Evolutionary conservation across 805 yeast genomes (phyloP).

Genomic region (Starmerella bombi): DNA sequence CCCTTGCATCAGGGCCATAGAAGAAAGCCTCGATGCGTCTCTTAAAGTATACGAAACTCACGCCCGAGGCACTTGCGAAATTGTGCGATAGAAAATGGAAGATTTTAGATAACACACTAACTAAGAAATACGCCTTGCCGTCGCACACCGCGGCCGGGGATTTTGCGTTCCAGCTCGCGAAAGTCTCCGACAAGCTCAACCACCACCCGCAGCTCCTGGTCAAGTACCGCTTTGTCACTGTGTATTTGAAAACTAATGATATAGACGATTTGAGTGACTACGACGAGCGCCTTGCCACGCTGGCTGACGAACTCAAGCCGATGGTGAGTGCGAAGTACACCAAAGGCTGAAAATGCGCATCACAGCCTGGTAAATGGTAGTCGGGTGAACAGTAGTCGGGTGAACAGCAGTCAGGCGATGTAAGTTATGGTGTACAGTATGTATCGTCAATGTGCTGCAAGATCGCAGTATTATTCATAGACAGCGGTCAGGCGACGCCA

Average conservation of each 20-base stretch:
- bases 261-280: slow-evolving; percentile 10
- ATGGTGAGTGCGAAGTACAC: not conserved
- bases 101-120: slow-evolving; percentile 5
- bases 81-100: slow-evolving; percentile 13
- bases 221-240: slow-evolving; percentile 15
- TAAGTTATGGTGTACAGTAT: not conserved
- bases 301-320: slow-evolving; percentile 6
- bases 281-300: slow-evolving; percentile 18
- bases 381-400: not conserved
- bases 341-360: no score
- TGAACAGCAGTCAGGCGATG: not conserved
- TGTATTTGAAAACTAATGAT: slow-evolving; percentile 19
- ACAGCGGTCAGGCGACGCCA: no score
- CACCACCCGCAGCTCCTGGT: slow-evolving; percentile 21
- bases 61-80: not conserved
- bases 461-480: no score
- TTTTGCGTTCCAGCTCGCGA: slow-evolving; percentile 16
- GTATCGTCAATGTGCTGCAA: no score
- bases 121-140: slow-evolving; percentile 14
- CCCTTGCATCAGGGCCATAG: no score
- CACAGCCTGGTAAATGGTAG: no score
- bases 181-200: slow-evolving; percentile 14
- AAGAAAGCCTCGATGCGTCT: no score
- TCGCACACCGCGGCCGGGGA: slow-evolving; percentile 20
- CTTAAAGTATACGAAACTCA: not conserved